These are phyloP conservation scores for Penicillium capsulatum DNA, from an alignment of 2,329 filamentous ascomycete genomes.

Conservation along the genomic window DNA sequence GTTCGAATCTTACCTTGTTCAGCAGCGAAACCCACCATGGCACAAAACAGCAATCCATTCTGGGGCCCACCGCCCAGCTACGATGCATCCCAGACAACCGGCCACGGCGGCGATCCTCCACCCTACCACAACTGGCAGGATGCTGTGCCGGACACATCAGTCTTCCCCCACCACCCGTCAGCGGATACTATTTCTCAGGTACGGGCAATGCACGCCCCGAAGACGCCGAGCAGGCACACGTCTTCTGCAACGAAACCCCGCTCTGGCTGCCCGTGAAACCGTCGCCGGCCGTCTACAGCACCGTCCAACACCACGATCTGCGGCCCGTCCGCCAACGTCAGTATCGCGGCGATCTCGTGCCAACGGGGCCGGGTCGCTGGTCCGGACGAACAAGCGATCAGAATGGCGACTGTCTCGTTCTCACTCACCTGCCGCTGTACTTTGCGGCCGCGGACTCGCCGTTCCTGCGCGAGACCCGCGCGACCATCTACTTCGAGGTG, in stretches of 20 bases:
- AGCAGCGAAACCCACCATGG: not conserved
- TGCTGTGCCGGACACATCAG: slow-evolving; percentile 55
- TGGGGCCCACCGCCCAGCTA: slow-evolving; percentile 20
- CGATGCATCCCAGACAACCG: slow-evolving; percentile 12
- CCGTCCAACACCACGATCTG: slow-evolving; percentile 45
- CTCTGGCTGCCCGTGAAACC: slow-evolving; percentile 49
- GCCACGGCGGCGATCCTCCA: slow-evolving; percentile 39
- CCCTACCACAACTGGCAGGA: slow-evolving; percentile 61
- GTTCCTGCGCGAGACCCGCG: slow-evolving; percentile 41
- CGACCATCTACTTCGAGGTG: slow-evolving; percentile 59
- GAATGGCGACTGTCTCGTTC: slow-evolving; percentile 50
- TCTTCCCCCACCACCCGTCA: slow-evolving; percentile 56
- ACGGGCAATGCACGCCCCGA: slow-evolving; percentile 54
- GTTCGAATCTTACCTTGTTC: not conserved
- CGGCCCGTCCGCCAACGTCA: slow-evolving; percentile 43
- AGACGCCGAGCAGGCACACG: slow-evolving; percentile 54
- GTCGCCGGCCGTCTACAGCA: slow-evolving; percentile 40
- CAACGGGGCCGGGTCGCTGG: slow-evolving; percentile 40
- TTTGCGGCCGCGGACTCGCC: slow-evolving; percentile 51
- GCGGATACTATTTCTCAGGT: slow-evolving; percentile 51
- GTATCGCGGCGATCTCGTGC: slow-evolving; percentile 39
- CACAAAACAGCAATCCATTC: not conserved
- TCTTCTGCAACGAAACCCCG: slow-evolving; percentile 51
- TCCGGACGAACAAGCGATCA: slow-evolving; percentile 41
- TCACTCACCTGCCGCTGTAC: slow-evolving; percentile 56